Base-by-base conservation (phyloP, 1,284 basidiomycete genomes). In the Sanghuangporus sanghuang region DNA sequence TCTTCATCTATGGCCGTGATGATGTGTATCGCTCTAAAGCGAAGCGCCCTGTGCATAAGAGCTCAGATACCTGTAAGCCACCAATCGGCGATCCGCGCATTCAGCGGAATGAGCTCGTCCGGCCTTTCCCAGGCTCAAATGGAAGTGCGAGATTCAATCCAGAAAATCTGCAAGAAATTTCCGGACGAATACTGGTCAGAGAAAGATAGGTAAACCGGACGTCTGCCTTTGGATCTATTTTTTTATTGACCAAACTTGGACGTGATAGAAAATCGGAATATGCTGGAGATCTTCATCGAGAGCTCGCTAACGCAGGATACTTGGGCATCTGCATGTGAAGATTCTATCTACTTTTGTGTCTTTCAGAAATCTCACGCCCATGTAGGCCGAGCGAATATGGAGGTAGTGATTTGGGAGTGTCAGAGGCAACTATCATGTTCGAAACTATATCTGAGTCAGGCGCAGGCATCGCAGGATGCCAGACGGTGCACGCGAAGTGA, bases 371-470 rank as follows among this genome's bases (percentile, higher is more conserved):
- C 18, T 52, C 32, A 53, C 27, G 23, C 18, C 32, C n/a, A 44
- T 46, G 11, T 14, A 65, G 64, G 64, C 64, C 64, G 35, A 32
- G 23, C 59, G 61, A 66, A 27, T 67, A 70, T 44, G 75, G 75
- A 16, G 75, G 75, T 5, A 69, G 70, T 5, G 71, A 70, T 0
- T 67, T 76, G 40, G 74, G 74, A 1, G 73, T 76, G 38, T 71
- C 72, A 1, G 75, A 76, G 57, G 75, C 75, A 16, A 74, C 74
- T 14, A 64, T 76, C 8, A 76, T 76, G 75, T 68, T 76, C 46
- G 74, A 76, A 61, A 76, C 73, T 42, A 76, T 76, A 50, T 68
- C 74, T 16, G 74, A 76, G 59, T 71, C 69, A 6, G 75, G 75
- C 8, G 74, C 70, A 8, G 71, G 71, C 3, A 69, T 73, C 44